A percentile compares a stretch with the other conserved stretches of the same genome.
Evolutionary conservation across 805 yeast species (phyloP).

Genomic region (Hagleromyces aurorensis): DNA sequence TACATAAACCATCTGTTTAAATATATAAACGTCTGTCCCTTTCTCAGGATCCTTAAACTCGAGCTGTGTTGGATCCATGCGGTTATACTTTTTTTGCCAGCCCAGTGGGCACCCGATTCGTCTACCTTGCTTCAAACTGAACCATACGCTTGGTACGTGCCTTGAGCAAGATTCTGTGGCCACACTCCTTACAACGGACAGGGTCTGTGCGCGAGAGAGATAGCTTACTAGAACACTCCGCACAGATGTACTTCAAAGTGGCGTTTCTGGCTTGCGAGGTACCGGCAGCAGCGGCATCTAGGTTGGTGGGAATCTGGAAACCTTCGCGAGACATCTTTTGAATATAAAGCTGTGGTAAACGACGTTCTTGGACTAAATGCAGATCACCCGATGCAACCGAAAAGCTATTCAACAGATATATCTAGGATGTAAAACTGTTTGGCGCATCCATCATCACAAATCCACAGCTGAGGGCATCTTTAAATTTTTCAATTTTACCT

Average conservation of each 20-base stretch:
- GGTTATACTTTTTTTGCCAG: no score
- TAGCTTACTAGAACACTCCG: conserved; percentile 88
- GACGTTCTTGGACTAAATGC: no score
- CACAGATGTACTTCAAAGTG: conserved; percentile 91
- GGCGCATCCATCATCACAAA: background rate
- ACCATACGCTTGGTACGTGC: conserved; percentile 97
- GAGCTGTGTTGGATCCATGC: no score
- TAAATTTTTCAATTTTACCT: conserved; percentile 1
- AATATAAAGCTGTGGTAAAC: no score
- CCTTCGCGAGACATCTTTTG: conserved; percentile 63
- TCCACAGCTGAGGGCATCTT: background rate
- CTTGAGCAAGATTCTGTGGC: conserved; percentile 94
- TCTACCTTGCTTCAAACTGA: conserved; percentile 70
- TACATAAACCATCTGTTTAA: background rate
- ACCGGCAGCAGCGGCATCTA: conserved; percentile 83
- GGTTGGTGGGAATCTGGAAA: conserved; percentile 71
- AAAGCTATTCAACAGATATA: no score
- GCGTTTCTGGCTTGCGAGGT: conserved; percentile 58
- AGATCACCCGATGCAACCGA: no score
- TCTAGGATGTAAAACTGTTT: no score
- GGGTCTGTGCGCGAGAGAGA: conserved; percentile 90
- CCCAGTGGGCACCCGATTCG: no score
- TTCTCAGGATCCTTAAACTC: background rate
- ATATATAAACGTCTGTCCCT: background rate
- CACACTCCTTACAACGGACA: conserved; percentile 96